Base-by-base conservation (phyloP, 1,139 yeast species). In the Citeromyces siamensis region DNA sequence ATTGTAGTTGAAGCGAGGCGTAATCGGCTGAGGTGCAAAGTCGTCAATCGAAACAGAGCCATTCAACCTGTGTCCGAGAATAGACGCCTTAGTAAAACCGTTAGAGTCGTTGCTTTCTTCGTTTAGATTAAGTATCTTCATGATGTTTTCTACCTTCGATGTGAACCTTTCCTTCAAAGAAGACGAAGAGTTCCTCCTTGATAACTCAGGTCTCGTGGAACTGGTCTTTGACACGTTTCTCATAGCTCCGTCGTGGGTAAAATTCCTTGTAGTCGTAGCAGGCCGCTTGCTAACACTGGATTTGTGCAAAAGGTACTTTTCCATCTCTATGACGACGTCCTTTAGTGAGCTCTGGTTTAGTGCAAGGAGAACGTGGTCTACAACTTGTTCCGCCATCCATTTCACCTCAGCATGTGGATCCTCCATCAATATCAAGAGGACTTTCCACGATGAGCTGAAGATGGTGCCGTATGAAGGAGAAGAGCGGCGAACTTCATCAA, bases 361-460 rank as follows among this genome's bases (percentile, higher is more conserved):
- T 40, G 73, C 71, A 32, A 73, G 57, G 60, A 85, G 64, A 17
- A 88, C 77, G 41, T 68, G 74, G 54, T 88, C 95, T 20, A 88
- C 79, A 26, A 85, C 71, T 18, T 68, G 74, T 41, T 77, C 80
- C 0, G 96, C 93, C 43, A 74, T 64, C 39, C 72, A 71, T 40
- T 74, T 77, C 7, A 88, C 88, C 55, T 86, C 95, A 33, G 71
- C 62, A 53, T 81, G 93, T 0, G 98, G 96, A 55, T 90, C 99
- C 46, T 82, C 93, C 1, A 94, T 71, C 32, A 86, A 60, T 35
- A 85, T 75, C 36, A 93, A 62, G 27, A 90, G 57, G 0, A 93
- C 77, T 46, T 85, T 81, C 96, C 97, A 90, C 13, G 82, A 71
- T 1, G 94, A 81, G 40, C 85, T 73, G 54, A 80, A 85, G n/a